Conservation (phyloP, 1,284 basidiomycete species). For the Boletus mariae region DNA sequence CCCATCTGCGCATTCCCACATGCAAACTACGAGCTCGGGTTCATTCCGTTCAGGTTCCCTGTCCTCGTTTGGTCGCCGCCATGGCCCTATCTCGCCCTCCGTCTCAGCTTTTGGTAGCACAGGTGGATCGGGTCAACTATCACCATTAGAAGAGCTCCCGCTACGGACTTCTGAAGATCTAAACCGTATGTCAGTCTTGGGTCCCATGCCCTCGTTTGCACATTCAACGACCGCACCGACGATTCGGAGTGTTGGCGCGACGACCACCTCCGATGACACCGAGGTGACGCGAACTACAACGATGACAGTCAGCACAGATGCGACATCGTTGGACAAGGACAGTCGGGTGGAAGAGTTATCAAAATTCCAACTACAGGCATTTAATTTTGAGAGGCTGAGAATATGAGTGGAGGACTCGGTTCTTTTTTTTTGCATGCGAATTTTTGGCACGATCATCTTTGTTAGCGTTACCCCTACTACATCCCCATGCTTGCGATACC, state of each 20-base stretch:
- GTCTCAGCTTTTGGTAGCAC: constrained; percentile 40
- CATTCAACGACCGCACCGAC: constrained; percentile 28
- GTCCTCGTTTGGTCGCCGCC: constrained; percentile 45
- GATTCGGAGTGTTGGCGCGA: constrained; percentile 31
- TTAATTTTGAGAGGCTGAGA: constrained; percentile 23
- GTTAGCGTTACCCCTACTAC: constrained; percentile 11
- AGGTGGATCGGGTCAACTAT: constrained; percentile 21
- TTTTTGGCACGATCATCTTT: constrained; percentile 1
- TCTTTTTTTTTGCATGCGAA: constrained; percentile 1
- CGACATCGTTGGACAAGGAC: constrained; percentile 7
- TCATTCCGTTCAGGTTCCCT: constrained; percentile 52
- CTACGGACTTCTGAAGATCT: constrained; percentile 17
- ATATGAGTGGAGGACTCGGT: constrained; percentile 1
- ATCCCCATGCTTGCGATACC: constrained; percentile 14
- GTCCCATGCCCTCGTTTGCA: constrained; percentile 34
- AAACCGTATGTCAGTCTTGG: constrained; percentile 32
- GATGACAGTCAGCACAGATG: constrained; percentile 17
- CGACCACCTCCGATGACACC: constrained; percentile 32
- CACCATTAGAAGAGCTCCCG: constrained; percentile 20
- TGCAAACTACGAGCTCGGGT: constrained; percentile 35
- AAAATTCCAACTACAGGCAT: constrained; percentile 15
- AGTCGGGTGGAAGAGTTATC: constrained; percentile 8
- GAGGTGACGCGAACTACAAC: constrained; percentile 27
- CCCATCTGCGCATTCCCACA: constrained; percentile 39
- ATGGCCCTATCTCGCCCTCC: constrained; percentile 31